Base-by-base conservation (phyloP, 1,139 yeast species). In the Lizanozyma gosingica region DNA sequence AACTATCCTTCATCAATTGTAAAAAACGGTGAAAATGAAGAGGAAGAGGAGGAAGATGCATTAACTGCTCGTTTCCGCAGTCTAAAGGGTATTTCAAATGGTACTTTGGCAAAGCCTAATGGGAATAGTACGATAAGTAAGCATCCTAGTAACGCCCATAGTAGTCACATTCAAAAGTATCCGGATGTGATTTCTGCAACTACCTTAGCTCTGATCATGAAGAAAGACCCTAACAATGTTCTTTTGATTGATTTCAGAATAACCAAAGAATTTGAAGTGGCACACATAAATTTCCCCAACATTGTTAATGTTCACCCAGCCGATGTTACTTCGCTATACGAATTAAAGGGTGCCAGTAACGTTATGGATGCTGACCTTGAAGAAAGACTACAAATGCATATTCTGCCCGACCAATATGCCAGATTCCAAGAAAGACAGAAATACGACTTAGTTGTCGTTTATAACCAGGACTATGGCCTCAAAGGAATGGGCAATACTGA, bases 281-380 rank as follows among this genome's bases (percentile, higher is more conserved):
- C 75, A 34, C 95, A 83, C 54, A 76, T 88, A 29, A 67, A 71
- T 16, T 62, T 71, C 33, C 56, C 63, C 1, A 73, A 80, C 38
- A 58, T 81, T 6, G 71, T 84, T 15, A 83, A 88, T 54, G 73
- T 87, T 14, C 94, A 84, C 42, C 95, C 95, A 0, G 62, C 76
- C 3, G 29, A 22, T 22, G 6, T 22, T 6, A 22, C 29, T 6
- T 22, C 29, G 11, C 11, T 22, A 11, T 22, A 22, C 11, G 29
- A 22, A 6, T 65, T 78, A 4, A 59, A 75, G 34, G 58, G 70
- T 18, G 57, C 63, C 2, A 60, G 62, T 6, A 65, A 40, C 8
- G 41, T 72, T 46, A 67, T 72, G 2, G 90, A 82, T 50, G 64
- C 60, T 39, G 86, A 80, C 41, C 57, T 87, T 22, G 84, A 81